These are phyloP conservation scores for Neckera pumila DNA, from an alignment of 225 moss, liverwort and hornwort species.

Conservation along the genomic window DNA sequence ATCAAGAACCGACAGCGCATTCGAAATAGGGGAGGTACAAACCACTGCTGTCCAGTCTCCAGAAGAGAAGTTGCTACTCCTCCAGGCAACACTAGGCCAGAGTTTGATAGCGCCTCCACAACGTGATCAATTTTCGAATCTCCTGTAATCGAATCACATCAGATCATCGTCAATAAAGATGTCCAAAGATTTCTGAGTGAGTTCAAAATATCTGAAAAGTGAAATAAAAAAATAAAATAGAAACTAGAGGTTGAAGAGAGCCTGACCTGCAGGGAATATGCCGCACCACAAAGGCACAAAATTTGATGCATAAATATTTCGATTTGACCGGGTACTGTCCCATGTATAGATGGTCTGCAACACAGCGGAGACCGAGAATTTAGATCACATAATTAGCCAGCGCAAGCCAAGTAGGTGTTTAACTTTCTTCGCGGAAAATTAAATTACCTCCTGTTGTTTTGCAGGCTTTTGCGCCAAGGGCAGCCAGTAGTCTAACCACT, in stretches of 20 bases:
- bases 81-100: conserved; percentile 53
- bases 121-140: conserved; percentile 21
- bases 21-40: neutral
- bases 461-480: conserved; percentile 12
- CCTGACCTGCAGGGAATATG: conserved; percentile 11
- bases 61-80: conserved; percentile 56
- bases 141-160: neutral
- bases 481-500: conserved; percentile 85
- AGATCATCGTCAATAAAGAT: neutral
- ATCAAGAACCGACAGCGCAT: neutral
- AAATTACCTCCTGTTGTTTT: conserved; percentile 3
- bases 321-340: conserved; percentile 19
- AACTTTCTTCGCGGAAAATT: neutral
- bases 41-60: conserved; percentile 68
- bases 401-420: neutral
- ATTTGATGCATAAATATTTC: conserved; percentile 46
- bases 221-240: neutral
- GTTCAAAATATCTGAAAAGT: neutral
- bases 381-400: neutral
- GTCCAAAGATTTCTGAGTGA: neutral
- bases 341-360: conserved; percentile 13
- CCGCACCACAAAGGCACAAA: conserved; percentile 74
- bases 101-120: conserved; percentile 36
- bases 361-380: neutral
- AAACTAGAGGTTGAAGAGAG: neutral